phyloP scores from a whole-genome alignment of 805 yeast genomes.

The Deakozyma indianensis region DNA sequence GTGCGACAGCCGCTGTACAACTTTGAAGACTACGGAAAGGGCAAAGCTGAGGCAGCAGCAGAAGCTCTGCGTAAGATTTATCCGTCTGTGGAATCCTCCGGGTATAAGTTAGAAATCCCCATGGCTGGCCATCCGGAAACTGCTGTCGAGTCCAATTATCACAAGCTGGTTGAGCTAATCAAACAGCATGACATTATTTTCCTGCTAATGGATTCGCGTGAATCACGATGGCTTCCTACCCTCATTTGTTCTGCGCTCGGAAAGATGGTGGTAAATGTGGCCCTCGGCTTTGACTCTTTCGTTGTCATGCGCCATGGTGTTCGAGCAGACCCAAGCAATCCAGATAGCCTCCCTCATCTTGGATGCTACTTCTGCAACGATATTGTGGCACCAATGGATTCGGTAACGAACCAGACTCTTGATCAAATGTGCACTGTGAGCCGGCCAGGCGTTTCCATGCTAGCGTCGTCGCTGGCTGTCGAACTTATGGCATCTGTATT shows the following conservation, averaged over 20 bases:
- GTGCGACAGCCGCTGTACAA: slow-evolving; percentile 83
- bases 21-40: slow-evolving; percentile 71
- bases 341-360: slow-evolving; percentile 26
- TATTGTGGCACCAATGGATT: slow-evolving; percentile 85
- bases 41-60: slow-evolving; percentile 72
- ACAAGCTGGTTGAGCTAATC: slow-evolving; percentile 37
- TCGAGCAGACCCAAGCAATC: slow-evolving; percentile 10
- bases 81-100: slow-evolving; percentile 59
- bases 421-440: slow-evolving; percentile 99
- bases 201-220: slow-evolving; percentile 85
- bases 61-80: slow-evolving; percentile 53
- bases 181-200: slow-evolving; percentile 62
- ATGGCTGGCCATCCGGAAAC: slow-evolving; percentile 89
- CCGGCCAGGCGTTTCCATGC: slow-evolving; percentile 84
- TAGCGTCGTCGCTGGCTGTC: slow-evolving; percentile 78
- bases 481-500: slow-evolving; percentile 63
- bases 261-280: slow-evolving; percentile 80
- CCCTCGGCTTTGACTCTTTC: slow-evolving; percentile 87
- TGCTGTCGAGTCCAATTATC: slow-evolving; percentile 41
- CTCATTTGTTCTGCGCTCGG: slow-evolving; percentile 51
- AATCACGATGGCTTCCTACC: slow-evolving; percentile 96
- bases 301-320: slow-evolving; percentile 90
- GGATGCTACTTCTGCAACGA: slow-evolving; percentile 97
- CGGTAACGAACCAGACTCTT: slow-evolving; percentile 71
- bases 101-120: slow-evolving; percentile 63